Evolutionary conservation across 768 basidiomycete species (phyloP), one percentile per base, ranked within the genome.

Genomic region (Suillus variegatus): DNA sequence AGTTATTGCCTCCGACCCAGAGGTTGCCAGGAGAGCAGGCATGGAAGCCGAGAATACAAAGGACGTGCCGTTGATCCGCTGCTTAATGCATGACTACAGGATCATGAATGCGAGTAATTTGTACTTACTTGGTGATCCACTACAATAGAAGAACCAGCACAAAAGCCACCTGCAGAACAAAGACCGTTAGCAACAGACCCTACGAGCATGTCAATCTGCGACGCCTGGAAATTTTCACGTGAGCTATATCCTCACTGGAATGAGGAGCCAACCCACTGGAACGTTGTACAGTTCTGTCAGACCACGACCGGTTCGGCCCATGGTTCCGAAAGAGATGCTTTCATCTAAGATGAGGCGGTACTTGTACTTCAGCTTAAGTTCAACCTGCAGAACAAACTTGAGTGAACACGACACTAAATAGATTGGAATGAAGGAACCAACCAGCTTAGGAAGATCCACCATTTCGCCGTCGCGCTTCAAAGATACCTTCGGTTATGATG

Each of bases 11-110:
- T 94, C 90, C 0, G 93, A 95, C 2, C 89, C 93, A 69, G 90
- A 88, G 68, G 95, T 95, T 22, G 94, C 89, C 46, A 99, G 88
- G 51, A 96, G 84, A 3, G 94, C 87, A 0, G 97, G 97, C 81
- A 97, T 88, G 3, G 97, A 89, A 20, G 97, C 97, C 1, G 97
- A 97, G 82, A 95, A 99, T 65, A 99, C 95, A 75, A 94, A 97
- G 0, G 95, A 88, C 4, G 94, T 89, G 18, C 93, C 94, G 75
- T 99, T 99, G 85, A 97, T 97, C 55, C 95, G 95, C 87, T 97
- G 71, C 41, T 60, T 4, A 44, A 36, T 12, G 32, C 1, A 49
- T 51, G 13, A 62, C 32, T n/a, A 60, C 5, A 25, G 20, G 14
- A 8, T 22, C 36, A 60, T 49, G 46, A 54, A 5, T 25, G 20